These are phyloP conservation scores for Fusarium sp. DNA, from an alignment of 2,329 filamentous ascomycete genomes.

Conservation along the genomic window DNA sequence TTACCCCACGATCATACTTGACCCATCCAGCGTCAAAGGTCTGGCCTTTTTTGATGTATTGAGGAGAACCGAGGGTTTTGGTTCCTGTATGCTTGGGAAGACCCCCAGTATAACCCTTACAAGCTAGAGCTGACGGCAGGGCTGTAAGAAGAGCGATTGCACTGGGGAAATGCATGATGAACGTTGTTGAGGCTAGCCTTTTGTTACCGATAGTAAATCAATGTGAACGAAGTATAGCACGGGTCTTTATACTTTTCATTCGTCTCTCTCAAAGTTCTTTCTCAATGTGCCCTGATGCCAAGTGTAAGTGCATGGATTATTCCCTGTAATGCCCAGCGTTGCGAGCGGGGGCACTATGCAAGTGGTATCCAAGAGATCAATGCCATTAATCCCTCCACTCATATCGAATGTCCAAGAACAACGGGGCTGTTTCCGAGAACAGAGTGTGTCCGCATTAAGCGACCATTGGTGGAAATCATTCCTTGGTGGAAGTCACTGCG, in stretches of 20 bases:
- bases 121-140: constrained; percentile 44
- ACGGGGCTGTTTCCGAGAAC: background rate
- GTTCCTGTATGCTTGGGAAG: constrained; percentile 43
- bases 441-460: background rate
- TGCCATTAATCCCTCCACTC: constrained; percentile 2
- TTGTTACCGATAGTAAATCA: too few species aligned
- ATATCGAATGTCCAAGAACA: background rate
- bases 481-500: background rate
- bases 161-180: constrained; percentile 9
- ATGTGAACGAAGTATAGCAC: too few species aligned
- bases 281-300: background rate
- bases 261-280: rapidly evolving
- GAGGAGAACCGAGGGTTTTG: constrained; percentile 44
- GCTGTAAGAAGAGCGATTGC: constrained; percentile 28
- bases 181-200: too few species aligned
- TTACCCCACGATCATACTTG: constrained; percentile 52
- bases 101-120: constrained; percentile 43
- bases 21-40: constrained; percentile 47
- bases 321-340: background rate
- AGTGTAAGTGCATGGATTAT: background rate
- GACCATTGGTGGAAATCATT: constrained; percentile 2
- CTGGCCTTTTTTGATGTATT: constrained; percentile 42
- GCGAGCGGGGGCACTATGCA: background rate
- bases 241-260: background rate
- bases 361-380: background rate